Conservation (phyloP, 495 filamentous ascomycete species). For the Gamarada debralockiae region DNA sequence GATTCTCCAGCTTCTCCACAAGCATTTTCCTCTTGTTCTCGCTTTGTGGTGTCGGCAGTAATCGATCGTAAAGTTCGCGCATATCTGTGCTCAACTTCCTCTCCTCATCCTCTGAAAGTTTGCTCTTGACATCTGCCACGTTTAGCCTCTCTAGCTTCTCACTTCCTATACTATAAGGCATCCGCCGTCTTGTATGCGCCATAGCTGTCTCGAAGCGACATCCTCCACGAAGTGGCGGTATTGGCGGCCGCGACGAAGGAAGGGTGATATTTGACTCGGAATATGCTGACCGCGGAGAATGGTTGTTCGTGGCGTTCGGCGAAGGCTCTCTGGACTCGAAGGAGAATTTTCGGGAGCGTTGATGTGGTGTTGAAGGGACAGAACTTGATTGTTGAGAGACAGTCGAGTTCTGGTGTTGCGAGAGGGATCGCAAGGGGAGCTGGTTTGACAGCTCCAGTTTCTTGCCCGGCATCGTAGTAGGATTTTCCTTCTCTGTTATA, state of each 20-base stretch:
- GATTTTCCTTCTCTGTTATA: constrained; percentile 47
- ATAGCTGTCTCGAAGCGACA: constrained; percentile 84
- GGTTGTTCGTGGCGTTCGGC: constrained; percentile 66
- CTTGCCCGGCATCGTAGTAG: constrained; percentile 45
- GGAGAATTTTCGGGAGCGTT: constrained; percentile 78
- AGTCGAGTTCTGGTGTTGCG: constrained; percentile 27
- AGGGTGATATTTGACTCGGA: constrained; percentile 78
- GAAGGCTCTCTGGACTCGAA: constrained; percentile 85
- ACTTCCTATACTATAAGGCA: constrained; percentile 85
- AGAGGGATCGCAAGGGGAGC: constrained; percentile 17
- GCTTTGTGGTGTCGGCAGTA: constrained; percentile 79
- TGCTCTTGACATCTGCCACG: constrained; percentile 57
- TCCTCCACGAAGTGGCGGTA: constrained; percentile 43
- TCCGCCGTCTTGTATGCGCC: constrained; percentile 69
- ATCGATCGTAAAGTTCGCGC: constrained; percentile 73
- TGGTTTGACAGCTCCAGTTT: constrained; percentile 29
- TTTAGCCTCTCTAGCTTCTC: constrained; percentile 69
- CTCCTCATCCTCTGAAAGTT: constrained; percentile 72
- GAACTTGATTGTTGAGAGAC: constrained; percentile 71
- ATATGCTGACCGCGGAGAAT: constrained; percentile 85
- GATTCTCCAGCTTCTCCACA: constrained; percentile 77
- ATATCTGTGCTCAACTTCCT: constrained; percentile 75
- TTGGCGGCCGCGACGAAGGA: constrained; percentile 56
- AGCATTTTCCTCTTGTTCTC: constrained; percentile 69
- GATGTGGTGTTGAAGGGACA: constrained; percentile 90